Evolutionary conservation across 345 rosid species (phyloP).

Genomic region (Dovyalis caffra): DNA sequence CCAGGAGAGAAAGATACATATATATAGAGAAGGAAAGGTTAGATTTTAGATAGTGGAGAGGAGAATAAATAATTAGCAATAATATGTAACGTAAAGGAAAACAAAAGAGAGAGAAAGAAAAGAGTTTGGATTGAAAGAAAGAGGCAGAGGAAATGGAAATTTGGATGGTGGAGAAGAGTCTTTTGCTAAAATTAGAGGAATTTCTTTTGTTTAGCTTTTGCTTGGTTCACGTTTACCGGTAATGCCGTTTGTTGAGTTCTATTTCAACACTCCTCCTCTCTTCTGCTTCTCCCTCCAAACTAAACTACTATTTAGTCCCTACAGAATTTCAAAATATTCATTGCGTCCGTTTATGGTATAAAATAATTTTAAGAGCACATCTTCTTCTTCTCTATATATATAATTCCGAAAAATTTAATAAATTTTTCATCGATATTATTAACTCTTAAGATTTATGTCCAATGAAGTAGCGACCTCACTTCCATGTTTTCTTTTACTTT

Average conservation of each 20-base stretch:
- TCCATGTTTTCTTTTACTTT: background rate
- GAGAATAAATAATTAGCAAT: too few species aligned
- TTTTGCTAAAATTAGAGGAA: conserved; percentile 27
- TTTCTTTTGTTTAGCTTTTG: conserved; percentile 1
- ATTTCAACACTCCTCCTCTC: background rate
- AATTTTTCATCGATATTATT: too few species aligned
- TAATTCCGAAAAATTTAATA: too few species aligned
- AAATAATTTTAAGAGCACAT: too few species aligned
- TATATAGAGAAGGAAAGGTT: background rate
- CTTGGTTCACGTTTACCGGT: conserved; percentile 25
- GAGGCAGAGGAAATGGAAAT: background rate
- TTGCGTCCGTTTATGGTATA: too few species aligned
- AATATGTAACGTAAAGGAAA: background rate
- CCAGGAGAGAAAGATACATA: background rate
- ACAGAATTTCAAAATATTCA: too few species aligned
- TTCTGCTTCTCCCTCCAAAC: too few species aligned
- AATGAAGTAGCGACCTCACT: too few species aligned
- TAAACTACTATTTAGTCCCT: too few species aligned
- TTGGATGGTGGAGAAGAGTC: conserved; percentile 48
- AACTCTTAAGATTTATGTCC: too few species aligned
- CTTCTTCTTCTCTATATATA: too few species aligned
- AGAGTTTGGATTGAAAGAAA: too few species aligned
- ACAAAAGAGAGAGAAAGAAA: background rate
- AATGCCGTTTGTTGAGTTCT: conserved; percentile 22
- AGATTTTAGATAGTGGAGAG: conserved; percentile 12